Evolutionary conservation across 768 basidiomycete genomes (phyloP).

Genomic region (Cystobasidium ongulense): DNA sequence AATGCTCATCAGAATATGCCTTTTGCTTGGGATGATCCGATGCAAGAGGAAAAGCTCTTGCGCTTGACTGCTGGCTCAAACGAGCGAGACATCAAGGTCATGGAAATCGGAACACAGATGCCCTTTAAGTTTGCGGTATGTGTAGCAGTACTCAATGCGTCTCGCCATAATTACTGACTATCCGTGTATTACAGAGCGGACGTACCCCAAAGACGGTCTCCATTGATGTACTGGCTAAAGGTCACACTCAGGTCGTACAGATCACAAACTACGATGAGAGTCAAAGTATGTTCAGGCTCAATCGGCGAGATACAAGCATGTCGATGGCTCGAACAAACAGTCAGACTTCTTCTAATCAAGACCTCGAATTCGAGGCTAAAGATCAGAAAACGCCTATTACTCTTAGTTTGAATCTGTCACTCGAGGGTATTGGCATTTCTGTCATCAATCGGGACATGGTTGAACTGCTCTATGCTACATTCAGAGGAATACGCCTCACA

Average conservation of each 20-base stretch:
- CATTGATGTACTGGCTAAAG: constrained; percentile 84
- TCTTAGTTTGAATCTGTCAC: constrained; percentile 61
- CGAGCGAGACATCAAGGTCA: constrained; percentile 68
- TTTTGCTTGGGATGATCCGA: constrained; percentile 93
- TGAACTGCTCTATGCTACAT: constrained; percentile 80
- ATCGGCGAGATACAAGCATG: constrained; percentile 36
- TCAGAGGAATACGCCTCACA: constrained; percentile 70
- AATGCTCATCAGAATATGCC: constrained; percentile 52
- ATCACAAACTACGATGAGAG: constrained; percentile 81
- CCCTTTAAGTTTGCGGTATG: constrained; percentile 78
- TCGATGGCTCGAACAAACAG: constrained; percentile 20
- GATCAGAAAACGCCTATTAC: constrained; percentile 58
- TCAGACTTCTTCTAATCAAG: constrained; percentile 52
- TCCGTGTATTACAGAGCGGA: constrained; percentile 47
- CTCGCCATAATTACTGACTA: not conserved
- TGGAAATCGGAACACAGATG: constrained; percentile 86
- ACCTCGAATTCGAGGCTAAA: constrained; percentile 42
- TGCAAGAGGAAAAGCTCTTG: constrained; percentile 70
- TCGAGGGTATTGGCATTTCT: constrained; percentile 87
- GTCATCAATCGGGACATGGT: constrained; percentile 75
- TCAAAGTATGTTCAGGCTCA: constrained; percentile 67
- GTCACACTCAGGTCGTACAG: constrained; percentile 69
- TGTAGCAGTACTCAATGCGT: constrained; percentile 14
- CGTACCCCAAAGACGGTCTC: constrained; percentile 58
- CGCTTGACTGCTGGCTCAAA: constrained; percentile 57